Evolutionary conservation across 78 protist species (phyloP).

Genomic region (slime mould (Dictyostelium discoideum)): DNA sequence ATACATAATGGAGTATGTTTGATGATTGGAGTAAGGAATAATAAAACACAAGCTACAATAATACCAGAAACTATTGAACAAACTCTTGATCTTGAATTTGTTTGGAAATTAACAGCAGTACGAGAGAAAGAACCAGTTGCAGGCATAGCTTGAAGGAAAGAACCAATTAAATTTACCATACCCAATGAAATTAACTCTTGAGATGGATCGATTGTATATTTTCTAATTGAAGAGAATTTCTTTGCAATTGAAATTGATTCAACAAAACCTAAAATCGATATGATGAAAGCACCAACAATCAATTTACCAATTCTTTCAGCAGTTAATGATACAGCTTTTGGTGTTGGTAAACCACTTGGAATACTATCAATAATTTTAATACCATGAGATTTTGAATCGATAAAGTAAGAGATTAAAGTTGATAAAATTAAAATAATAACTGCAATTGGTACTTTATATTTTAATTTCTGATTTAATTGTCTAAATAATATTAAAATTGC

Average conservation of each 20-base stretch:
- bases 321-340: neutral
- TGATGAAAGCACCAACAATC: conserved; percentile 61
- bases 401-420: conserved; percentile 25
- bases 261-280: conserved; percentile 71
- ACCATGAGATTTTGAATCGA: conserved; percentile 36
- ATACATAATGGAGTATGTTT: conserved; percentile 79
- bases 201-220: conserved; percentile 48
- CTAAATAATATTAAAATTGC: neutral
- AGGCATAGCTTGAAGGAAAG: conserved; percentile 60
- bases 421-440: conserved; percentile 17
- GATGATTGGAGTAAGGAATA: conserved; percentile 43
- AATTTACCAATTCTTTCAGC: conserved; percentile 1
- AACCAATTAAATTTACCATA: conserved; percentile 64
- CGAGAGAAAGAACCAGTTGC: conserved; percentile 77
- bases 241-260: conserved; percentile 78
- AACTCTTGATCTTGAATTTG: conserved; percentile 50
- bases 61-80: conserved; percentile 51
- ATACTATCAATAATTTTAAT: conserved; percentile 61
- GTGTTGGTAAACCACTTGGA: conserved; percentile 70
- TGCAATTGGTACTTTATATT: conserved; percentile 69
- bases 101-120: conserved; percentile 70
- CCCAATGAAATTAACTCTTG: conserved; percentile 80
- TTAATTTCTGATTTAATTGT: conserved; percentile 31
- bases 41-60: conserved; percentile 54
- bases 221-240: conserved; percentile 65